Evolutionary conservation across 176 grass and related monocot genomes (phyloP).

Genomic region (Rhynchospora breviuscula): DNA sequence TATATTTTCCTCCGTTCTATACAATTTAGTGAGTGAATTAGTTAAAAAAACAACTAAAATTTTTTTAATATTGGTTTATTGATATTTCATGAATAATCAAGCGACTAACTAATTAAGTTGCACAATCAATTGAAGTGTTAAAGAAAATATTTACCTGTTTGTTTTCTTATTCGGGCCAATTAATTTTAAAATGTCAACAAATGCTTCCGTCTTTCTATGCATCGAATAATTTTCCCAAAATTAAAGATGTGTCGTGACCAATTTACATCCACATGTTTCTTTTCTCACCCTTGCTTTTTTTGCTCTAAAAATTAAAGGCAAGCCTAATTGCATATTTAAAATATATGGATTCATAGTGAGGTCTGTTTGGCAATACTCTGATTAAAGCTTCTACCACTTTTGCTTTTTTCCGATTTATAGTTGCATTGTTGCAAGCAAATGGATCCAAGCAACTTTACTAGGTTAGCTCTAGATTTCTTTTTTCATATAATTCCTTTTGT

Average conservation of each 20-base stretch:
- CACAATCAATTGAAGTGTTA: too few relatives aligned
- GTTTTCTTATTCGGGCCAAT: neutral
- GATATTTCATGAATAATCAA: too few relatives aligned
- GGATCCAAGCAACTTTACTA: constrained; percentile 12
- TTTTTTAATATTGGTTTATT: too few relatives aligned
- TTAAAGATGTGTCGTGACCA: neutral
- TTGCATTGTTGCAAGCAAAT: constrained; percentile 6
- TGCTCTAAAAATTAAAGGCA: neutral
- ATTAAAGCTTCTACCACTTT: neutral
- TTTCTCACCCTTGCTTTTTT: neutral
- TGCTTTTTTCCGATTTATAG: neutral
- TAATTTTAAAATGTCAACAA: neutral
- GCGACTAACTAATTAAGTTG: too few relatives aligned
- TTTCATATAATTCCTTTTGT: constrained; percentile 13
- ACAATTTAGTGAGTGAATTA: too few relatives aligned
- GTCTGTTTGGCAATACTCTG: neutral
- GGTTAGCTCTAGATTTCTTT: constrained; percentile 7
- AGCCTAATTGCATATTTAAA: neutral
- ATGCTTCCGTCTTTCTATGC: neutral
- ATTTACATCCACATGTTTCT: neutral
- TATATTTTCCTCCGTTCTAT: too few relatives aligned
- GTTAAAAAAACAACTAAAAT: too few relatives aligned
- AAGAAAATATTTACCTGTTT: too few relatives aligned
- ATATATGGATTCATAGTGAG: neutral
- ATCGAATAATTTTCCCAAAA: neutral